phyloP scores from a whole-genome alignment of 176 grass and related monocot species.

The Pontederia paniculata region DNA sequence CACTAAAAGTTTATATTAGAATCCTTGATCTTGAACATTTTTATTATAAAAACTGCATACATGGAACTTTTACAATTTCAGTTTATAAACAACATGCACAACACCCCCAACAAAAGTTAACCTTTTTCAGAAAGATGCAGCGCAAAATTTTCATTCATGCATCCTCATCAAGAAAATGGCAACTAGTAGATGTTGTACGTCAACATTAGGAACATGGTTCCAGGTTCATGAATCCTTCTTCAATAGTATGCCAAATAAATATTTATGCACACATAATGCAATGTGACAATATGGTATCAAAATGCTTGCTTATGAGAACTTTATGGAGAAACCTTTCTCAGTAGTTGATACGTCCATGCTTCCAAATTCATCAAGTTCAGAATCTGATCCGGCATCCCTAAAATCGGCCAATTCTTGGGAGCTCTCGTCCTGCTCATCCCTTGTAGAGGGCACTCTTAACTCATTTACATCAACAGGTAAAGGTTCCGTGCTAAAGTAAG shows the following conservation, averaged over 20 bases:
- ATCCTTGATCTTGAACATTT: no score
- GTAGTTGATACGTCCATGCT: neutral
- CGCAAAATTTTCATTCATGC: no score
- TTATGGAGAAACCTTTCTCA: neutral
- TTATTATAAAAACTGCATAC: no score
- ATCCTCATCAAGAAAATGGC: no score
- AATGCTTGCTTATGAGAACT: neutral
- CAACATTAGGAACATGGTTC: no score
- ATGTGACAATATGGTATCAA: neutral
- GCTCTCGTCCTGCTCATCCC: conserved; percentile 30
- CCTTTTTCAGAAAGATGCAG: no score
- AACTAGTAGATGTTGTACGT: no score
- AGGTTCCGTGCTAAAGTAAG: conserved; percentile 62
- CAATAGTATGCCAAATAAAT: neutral
- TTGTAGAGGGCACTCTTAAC: conserved; percentile 42
- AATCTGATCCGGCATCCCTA: conserved; percentile 32
- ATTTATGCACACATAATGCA: neutral
- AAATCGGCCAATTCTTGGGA: conserved; percentile 52
- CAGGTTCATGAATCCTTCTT: neutral
- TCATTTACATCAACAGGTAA: conserved; percentile 39
- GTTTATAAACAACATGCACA: no score
- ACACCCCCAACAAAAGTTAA: no score
- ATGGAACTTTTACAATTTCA: no score
- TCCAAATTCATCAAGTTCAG: conserved; percentile 31
- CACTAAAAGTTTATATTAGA: no score